Conservation (phyloP, 2,329 filamentous ascomycete genomes). For the Talaromyces marneffei region DNA sequence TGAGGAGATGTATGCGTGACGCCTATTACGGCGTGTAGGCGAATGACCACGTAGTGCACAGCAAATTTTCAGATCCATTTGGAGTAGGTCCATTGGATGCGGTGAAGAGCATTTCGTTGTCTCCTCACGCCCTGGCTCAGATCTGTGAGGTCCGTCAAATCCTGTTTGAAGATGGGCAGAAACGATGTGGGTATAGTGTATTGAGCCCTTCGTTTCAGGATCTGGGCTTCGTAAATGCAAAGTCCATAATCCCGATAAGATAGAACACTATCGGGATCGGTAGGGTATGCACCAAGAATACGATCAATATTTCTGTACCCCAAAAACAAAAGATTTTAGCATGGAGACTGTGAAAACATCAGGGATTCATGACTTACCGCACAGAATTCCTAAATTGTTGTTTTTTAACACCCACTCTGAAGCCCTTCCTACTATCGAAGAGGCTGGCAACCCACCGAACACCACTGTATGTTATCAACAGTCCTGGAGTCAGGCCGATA, state of each 20-base stretch:
- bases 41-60: not conserved
- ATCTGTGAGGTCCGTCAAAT: constrained; percentile 79
- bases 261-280: constrained; percentile 66
- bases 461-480: constrained; percentile 75
- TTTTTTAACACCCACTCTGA: constrained; percentile 59
- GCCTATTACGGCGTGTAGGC: not conserved
- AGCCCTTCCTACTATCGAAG: constrained; percentile 65
- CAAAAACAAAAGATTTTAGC: not conserved
- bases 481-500: constrained; percentile 83
- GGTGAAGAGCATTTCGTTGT: constrained; percentile 71
- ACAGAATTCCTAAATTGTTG: constrained; percentile 70
- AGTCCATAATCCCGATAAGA: constrained; percentile 91
- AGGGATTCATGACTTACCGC: constrained; percentile 41
- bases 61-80: constrained; percentile 54
- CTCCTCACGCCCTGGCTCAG: constrained; percentile 68
- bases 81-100: constrained; percentile 85
- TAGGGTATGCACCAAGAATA: constrained; percentile 62
- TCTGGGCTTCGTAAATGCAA: constrained; percentile 81
- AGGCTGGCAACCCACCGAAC: constrained; percentile 64
- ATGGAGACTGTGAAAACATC: not conserved
- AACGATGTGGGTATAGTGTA: constrained; percentile 66
- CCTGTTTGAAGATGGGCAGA: constrained; percentile 79
- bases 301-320: constrained; percentile 68
- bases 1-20: too few species aligned
- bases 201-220: constrained; percentile 64